Conservation (phyloP, 371 early-diverging fungal genomes). For the Neoconidiobolus thromboides region DNA sequence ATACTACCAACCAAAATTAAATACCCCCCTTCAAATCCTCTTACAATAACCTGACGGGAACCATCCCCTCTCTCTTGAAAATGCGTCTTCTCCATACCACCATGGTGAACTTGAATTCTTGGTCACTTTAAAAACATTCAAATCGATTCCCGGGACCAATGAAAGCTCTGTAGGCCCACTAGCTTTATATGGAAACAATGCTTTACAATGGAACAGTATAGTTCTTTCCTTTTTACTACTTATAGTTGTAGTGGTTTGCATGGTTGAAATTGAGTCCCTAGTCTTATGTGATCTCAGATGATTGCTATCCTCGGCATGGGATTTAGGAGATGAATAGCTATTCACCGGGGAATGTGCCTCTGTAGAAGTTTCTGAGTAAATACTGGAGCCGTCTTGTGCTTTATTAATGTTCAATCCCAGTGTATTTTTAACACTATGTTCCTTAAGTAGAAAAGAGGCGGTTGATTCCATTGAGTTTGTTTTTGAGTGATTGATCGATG, state of each 20-base stretch:
- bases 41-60: neutral
- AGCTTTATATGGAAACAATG: neutral
- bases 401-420: no score
- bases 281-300: neutral
- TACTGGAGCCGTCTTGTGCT: no score
- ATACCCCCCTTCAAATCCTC: neutral
- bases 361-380: no score
- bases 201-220: neutral
- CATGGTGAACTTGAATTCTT: neutral
- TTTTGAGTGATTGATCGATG: no score
- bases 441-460: no score
- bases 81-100: slow-evolving; percentile 4
- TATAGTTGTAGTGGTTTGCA: neutral
- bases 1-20: no score
- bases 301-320: no score
- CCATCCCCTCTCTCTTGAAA: neutral
- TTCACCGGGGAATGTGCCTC: no score
- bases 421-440: no score
- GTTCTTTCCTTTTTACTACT: neutral
- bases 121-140: neutral
- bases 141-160: neutral
- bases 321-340: no score
- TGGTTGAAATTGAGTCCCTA: neutral
- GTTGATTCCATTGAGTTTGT: no score
- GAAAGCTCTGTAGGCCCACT: neutral